Evolutionary conservation across 306 rosid genomes (phyloP).

Genomic region (Quercus glauca): DNA sequence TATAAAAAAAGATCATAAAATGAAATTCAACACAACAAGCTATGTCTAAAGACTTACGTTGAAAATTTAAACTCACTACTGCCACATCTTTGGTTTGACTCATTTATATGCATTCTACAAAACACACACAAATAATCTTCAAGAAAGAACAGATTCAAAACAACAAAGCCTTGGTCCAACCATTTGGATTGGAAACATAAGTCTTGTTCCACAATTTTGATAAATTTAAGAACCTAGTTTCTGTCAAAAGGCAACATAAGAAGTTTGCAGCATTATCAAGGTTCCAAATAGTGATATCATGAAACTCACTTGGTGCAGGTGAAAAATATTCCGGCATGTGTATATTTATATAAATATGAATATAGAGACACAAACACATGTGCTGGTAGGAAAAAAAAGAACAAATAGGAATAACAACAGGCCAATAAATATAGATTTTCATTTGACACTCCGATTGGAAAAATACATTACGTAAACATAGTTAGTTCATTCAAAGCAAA

Average conservation of each 20-base stretch:
- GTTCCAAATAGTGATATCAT: no score
- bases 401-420: no score
- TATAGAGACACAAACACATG: no score
- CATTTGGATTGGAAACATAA: neutral
- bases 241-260: neutral
- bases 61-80: neutral
- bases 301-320: no score
- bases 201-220: neutral
- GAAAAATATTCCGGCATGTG: no score
- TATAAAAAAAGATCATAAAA: neutral
- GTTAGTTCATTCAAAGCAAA: constrained; percentile 8
- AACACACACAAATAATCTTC: neutral
- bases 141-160: neutral
- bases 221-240: neutral
- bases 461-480: neutral
- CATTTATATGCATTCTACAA: neutral
- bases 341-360: no score
- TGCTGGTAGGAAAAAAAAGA: no score
- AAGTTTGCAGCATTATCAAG: no score
- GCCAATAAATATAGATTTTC: no score
- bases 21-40: neutral
- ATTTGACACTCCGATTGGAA: neutral
- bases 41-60: neutral
- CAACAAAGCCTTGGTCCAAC: neutral
- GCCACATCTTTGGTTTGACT: neutral